phyloP scores from a whole-genome alignment of 139 green algal species.

The Chlamydomonas sphaeroides region DNA sequence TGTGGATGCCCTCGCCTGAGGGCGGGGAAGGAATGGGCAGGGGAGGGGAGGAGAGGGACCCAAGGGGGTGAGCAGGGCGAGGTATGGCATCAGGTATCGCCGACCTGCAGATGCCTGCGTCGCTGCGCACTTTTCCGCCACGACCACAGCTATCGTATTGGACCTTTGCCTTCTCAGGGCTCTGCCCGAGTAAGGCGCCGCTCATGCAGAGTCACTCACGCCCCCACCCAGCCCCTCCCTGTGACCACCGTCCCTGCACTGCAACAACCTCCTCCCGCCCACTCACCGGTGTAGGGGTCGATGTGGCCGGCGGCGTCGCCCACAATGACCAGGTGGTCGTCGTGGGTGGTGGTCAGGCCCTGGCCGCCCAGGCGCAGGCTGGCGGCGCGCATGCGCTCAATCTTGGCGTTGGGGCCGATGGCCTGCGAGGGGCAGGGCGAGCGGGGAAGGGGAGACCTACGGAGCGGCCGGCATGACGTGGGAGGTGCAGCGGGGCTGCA shows the following conservation, averaged over 20 bases:
- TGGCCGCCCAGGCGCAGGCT: constrained; percentile 80
- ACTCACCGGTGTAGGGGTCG: constrained; percentile 85
- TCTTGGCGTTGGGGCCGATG: constrained; percentile 88
- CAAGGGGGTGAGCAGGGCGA: too few species aligned
- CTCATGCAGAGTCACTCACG: too few species aligned
- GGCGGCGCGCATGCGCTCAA: constrained; percentile 90
- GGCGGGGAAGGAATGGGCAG: not conserved
- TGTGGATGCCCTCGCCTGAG: constrained; percentile 91
- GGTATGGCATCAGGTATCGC: too few species aligned
- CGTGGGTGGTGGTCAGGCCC: constrained; percentile 76
- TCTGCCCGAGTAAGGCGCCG: too few species aligned
- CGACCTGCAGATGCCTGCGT: too few species aligned
- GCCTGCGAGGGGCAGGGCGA: constrained; percentile 37
- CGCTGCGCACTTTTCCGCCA: too few species aligned
- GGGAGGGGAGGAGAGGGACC: not conserved
- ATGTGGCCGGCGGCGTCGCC: constrained; percentile 93
- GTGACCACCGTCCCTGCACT: not conserved
- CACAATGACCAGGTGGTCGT: constrained; percentile 91
- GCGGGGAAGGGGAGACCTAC: too few species aligned
- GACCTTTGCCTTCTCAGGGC: too few species aligned
- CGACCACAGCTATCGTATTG: too few species aligned
- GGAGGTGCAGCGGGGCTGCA: too few species aligned
- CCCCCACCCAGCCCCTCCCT: too few species aligned
- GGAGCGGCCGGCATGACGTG: too few species aligned
- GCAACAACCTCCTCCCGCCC: not conserved